Percentiles rank a stretch among this genome's conserved stretches.
phyloP scores from a whole-genome alignment of 2,329 filamentous ascomycete genomes.

The Aspergillus terreus region DNA sequence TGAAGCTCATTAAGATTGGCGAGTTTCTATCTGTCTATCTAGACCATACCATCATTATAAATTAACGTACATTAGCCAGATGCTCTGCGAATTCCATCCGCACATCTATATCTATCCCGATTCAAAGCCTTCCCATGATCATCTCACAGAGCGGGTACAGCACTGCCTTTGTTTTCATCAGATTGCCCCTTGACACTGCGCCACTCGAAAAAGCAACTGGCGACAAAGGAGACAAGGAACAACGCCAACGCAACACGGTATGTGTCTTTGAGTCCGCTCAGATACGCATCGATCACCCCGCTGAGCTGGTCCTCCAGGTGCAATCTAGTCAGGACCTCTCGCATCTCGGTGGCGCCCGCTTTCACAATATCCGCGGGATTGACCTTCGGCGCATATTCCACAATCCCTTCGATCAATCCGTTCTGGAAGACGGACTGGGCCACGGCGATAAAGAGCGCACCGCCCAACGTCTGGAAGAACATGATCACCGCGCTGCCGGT shows the following conservation, averaged over 20 bases:
- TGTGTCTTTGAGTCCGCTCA: conserved; percentile 16
- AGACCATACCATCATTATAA: background rate
- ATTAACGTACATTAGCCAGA: background rate
- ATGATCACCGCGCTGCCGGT: conserved; percentile 34
- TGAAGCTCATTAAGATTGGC: too few species aligned
- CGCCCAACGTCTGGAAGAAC: conserved; percentile 38
- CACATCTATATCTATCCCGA: too few species aligned
- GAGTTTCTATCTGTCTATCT: too few species aligned
- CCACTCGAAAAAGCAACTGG: conserved; percentile 21
- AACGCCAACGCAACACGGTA: conserved; percentile 21
- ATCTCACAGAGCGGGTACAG: background rate
- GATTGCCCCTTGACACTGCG: conserved; percentile 19
- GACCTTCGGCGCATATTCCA: background rate
- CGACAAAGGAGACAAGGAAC: conserved; percentile 14
- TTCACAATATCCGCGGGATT: conserved; percentile 12
- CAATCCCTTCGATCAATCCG: conserved; percentile 38
- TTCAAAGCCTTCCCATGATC: too few species aligned
- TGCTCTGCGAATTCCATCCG: too few species aligned
- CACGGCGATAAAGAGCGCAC: conserved; percentile 49
- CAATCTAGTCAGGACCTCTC: conserved; percentile 8
- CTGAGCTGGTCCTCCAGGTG: conserved; percentile 13
- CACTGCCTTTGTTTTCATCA: background rate
- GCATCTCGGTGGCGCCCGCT: conserved; percentile 17
- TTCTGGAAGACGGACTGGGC: conserved; percentile 52
- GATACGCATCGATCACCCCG: conserved; percentile 18